Conservation (phyloP, 2,329 filamentous ascomycete genomes). For the Ophiostoma sp. region DNA sequence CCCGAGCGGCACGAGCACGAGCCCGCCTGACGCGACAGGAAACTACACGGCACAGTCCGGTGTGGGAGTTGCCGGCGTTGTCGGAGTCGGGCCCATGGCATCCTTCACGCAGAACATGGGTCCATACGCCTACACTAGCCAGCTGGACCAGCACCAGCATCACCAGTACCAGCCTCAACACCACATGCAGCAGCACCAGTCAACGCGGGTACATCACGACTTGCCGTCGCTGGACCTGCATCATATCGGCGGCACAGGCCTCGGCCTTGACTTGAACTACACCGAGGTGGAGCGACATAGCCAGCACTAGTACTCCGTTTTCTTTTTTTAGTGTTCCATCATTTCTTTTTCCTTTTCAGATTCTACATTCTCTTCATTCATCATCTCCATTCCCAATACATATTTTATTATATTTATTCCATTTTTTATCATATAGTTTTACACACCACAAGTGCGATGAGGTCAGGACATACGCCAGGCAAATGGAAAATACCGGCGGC, state of each 20-base stretch:
- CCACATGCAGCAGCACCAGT: background rate
- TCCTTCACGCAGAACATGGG: background rate
- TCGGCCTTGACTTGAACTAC: background rate
- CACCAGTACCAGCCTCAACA: background rate
- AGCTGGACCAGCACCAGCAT: background rate
- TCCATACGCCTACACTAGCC: conserved; percentile 14
- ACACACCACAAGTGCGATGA: conserved; percentile 1
- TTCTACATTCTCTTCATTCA: background rate
- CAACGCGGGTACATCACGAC: background rate
- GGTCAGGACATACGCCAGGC: conserved; percentile 2
- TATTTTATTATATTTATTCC: background rate
- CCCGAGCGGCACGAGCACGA: conserved; percentile 24
- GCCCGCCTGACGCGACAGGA: conserved; percentile 21
- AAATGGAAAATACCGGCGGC: background rate
- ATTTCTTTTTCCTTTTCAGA: background rate
- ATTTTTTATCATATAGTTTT: background rate
- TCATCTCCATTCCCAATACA: conserved; percentile 3
- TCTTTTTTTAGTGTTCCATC: background rate
- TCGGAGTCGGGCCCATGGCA: background rate
- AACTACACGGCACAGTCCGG: conserved; percentile 25
- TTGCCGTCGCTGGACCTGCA: background rate
- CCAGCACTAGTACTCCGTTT: background rate
- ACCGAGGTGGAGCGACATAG: background rate
- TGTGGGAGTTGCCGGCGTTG: conserved; percentile 1
- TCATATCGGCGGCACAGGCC: background rate